Evolutionary conservation across 106 monocot species (phyloP), one percentile per base, ranked within the genome.

Genomic region (Apostasia ramifera): DNA sequence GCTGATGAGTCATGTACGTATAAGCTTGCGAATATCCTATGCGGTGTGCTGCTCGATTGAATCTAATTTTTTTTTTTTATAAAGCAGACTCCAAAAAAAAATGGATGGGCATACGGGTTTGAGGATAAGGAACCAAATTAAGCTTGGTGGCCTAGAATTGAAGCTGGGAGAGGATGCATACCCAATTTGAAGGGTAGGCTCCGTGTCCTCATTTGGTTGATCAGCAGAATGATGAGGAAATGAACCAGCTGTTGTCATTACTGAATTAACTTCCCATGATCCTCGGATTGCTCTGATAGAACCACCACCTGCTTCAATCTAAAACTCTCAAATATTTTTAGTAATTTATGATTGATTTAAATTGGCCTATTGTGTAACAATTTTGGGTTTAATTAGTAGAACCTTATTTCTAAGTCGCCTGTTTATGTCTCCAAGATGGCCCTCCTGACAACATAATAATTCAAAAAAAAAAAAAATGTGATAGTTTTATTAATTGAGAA

Each of bases 111-210:
- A 26, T 26, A 26, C 26, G 26, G 26, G 26, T 26, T 26, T 26
- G 26, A 26, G 26, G 26, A 26, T 26, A 0, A 26, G 26, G 26
- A 26, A 26, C 26, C 26, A 26, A 26, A 26, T 26, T 26, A 26
- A 26, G 26, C 26, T 26, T 26, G 26, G 26, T 26, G 26, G 26
- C 26, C 26, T 26, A 26, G 26, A 26, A 26, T 26, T 26, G 26
- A 26, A 26, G 26, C 26, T 57, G 56, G 7, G 56, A 57, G 40
- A 40, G 40, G 59, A 40, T 37, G n/a, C 65, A 49, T 65, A 65
- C 65, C 65, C 65, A 65, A 65, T 65, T 37, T 65, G 65, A 47
- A 65, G 65, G 7, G 37, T 65, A 7, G 65, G 65, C 37, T 65
- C 65, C 2, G 15, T 2, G 14, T 65, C 65, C 6, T 4, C 37